These are phyloP conservation scores for Petunia hybrid DNA, from an alignment of 305 asterid genomes.

Conservation along the genomic window DNA sequence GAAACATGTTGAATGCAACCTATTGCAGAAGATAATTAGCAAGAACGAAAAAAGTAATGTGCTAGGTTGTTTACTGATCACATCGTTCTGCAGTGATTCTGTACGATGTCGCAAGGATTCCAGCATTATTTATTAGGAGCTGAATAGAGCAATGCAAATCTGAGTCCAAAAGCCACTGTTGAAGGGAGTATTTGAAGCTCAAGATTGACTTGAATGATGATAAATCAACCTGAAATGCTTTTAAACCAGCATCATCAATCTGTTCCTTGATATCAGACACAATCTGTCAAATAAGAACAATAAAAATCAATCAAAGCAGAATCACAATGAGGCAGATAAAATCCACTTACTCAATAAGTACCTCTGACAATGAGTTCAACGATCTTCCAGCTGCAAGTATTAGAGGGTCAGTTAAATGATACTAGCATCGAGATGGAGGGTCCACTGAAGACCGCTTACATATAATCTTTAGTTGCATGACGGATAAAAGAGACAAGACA, in stretches of 20 bases:
- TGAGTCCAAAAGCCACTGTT: slow-evolving; percentile 79
- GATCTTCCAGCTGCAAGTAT: slow-evolving; percentile 84
- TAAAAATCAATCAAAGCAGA: slow-evolving; percentile 33
- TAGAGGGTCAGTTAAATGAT: not conserved
- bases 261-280: slow-evolving; percentile 57
- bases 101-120: slow-evolving; percentile 76
- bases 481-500: not conserved
- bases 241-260: slow-evolving; percentile 58
- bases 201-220: slow-evolving; percentile 72
- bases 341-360: slow-evolving; percentile 32
- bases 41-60: slow-evolving; percentile 25
- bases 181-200: slow-evolving; percentile 69
- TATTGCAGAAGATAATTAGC: not conserved
- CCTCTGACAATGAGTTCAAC: slow-evolving; percentile 63
- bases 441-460: not conserved
- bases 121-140: slow-evolving; percentile 89
- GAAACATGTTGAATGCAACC: slow-evolving; percentile 19
- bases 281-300: slow-evolving; percentile 52
- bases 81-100: slow-evolving; percentile 73
- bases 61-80: slow-evolving; percentile 62
- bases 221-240: slow-evolving; percentile 74
- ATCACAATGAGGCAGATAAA: not conserved
- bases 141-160: slow-evolving; percentile 79
- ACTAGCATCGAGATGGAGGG: slow-evolving; percentile 9
- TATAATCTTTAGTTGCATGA: not conserved